These are phyloP conservation scores for Neohortaea acidophila DNA, from an alignment of 495 filamentous ascomycete genomes.

Conservation along the genomic window DNA sequence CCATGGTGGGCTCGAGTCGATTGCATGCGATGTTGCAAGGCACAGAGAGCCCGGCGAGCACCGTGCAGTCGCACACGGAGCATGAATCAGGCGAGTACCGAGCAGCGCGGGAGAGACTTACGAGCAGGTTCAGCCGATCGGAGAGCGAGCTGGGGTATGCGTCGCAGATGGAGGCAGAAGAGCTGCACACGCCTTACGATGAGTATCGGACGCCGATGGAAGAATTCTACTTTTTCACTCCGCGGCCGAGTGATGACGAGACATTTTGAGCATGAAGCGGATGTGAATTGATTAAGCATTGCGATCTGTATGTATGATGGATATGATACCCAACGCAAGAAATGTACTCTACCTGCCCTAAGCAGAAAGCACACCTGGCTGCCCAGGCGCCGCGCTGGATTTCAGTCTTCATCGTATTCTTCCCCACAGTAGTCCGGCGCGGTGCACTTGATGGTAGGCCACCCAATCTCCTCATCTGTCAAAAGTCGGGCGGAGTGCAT, in stretches of 20 bases:
- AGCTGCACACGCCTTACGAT: constrained; percentile 4
- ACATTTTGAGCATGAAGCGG: too few relatives aligned
- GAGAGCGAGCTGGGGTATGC: neutral
- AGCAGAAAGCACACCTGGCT: too few relatives aligned
- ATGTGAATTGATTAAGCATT: too few relatives aligned
- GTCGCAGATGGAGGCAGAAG: neutral
- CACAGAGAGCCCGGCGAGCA: constrained; percentile 4
- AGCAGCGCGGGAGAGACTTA: neutral
- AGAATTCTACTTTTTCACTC: too few relatives aligned
- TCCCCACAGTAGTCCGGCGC: neutral
- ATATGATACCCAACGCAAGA: too few relatives aligned
- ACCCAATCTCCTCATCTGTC: constrained; percentile 2
- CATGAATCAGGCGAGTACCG: neutral
- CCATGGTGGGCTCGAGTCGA: constrained; percentile 8
- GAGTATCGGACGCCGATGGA: constrained; percentile 2
- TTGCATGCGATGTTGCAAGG: constrained; percentile 9
- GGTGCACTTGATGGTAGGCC: neutral
- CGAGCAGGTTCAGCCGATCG: neutral
- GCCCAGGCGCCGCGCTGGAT: too few relatives aligned
- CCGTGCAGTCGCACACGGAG: neutral
- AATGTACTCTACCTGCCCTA: too few relatives aligned
- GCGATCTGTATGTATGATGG: too few relatives aligned
- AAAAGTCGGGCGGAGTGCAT: neutral
- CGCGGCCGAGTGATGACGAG: too few relatives aligned
- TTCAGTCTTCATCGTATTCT: neutral